Evolutionary conservation across 257 asterid species (phyloP), one percentile per base, ranked within the genome.

Genomic region (Cordia subcordata): DNA sequence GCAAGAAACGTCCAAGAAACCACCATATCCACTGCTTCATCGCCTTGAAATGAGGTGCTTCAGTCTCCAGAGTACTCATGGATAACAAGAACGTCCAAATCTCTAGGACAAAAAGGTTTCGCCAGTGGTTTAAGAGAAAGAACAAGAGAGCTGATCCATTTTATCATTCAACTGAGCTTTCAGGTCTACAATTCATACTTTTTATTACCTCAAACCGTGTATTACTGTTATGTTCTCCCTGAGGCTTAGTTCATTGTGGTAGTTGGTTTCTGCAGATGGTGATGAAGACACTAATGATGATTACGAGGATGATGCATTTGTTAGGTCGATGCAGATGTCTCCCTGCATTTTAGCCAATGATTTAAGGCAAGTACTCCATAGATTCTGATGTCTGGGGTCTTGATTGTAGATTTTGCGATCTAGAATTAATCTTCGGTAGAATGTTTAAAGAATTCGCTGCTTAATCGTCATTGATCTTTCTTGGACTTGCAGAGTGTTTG

Each of bases 61-160:
- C 50, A 60, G 14, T 46, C 32, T 35, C 52, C 66, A 55, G 69
- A 56, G 55, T 22, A 66, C 23, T 8, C 38, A 84, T 89, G 96
- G 95, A 78, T 69, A 73, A 55, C 71, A 75, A 78, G 72, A 73
- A 73, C 20, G n/a, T n/a, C n/a, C 58, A 68, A 16, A 69, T 21
- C 53, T 74, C 70, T 61, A 80, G 71, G 55, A 65, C 68, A 4
- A 72, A 57, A 44, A 76, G 64, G 77, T 66, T 87, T 53, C 81
- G 52, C 15, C 71, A 79, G 72, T 90, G 94, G 95, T 81, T 90
- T 70, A 56, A 65, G 15, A 75, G 86, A 72, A 83, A 76, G 75
- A 72, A 71, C 17, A 90, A 82, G 81, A 82, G 54, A 70, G 72
- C 75, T n/a, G 77, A 87, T 53, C 73, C 74, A 4, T 74, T 62